Evolutionary conservation across 1,284 basidiomycete genomes (phyloP).

Genomic region (Boletellus dicymbophilus): DNA sequence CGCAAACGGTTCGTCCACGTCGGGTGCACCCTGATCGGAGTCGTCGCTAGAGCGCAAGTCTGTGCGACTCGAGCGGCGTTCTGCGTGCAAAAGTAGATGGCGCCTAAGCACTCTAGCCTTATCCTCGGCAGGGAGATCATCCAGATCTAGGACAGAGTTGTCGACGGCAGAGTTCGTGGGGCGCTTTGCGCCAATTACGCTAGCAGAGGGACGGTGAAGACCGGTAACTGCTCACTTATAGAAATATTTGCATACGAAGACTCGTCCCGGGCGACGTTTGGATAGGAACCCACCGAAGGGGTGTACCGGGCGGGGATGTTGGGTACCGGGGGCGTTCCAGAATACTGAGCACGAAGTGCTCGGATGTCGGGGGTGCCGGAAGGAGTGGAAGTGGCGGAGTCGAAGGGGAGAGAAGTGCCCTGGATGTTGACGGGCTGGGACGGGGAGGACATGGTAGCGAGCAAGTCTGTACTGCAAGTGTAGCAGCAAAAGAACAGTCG

Average conservation of each 20-base stretch:
- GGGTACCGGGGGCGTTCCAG: constrained; percentile 60
- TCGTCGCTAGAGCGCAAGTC: constrained; percentile 30
- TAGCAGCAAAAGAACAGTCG: too few species aligned
- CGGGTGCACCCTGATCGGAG: constrained; percentile 36
- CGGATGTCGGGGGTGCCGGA: constrained; percentile 55
- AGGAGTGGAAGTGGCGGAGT: constrained; percentile 36
- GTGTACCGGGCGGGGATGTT: constrained; percentile 57
- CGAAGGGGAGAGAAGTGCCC: constrained; percentile 33
- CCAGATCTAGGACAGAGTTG: constrained; percentile 41
- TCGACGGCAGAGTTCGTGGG: constrained; percentile 30
- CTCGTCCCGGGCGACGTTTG: constrained; percentile 32
- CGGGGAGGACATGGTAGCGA: constrained; percentile 49
- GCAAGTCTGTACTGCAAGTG: not conserved
- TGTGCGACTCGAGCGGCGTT: constrained; percentile 52
- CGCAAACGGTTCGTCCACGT: constrained; percentile 27
- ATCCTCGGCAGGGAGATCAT: constrained; percentile 74
- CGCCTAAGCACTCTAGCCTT: constrained; percentile 79
- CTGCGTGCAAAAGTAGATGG: constrained; percentile 79
- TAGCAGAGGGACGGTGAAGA: constrained; percentile 28
- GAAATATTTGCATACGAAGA: constrained; percentile 7
- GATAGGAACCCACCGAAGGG: constrained; percentile 24
- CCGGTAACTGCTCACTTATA: constrained; percentile 13
- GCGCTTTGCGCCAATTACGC: constrained; percentile 35
- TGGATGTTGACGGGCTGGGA: constrained; percentile 63
- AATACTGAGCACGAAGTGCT: constrained; percentile 62